Evolutionary conservation across 1,284 basidiomycete species (phyloP).

Genomic region (Somion occarium): DNA sequence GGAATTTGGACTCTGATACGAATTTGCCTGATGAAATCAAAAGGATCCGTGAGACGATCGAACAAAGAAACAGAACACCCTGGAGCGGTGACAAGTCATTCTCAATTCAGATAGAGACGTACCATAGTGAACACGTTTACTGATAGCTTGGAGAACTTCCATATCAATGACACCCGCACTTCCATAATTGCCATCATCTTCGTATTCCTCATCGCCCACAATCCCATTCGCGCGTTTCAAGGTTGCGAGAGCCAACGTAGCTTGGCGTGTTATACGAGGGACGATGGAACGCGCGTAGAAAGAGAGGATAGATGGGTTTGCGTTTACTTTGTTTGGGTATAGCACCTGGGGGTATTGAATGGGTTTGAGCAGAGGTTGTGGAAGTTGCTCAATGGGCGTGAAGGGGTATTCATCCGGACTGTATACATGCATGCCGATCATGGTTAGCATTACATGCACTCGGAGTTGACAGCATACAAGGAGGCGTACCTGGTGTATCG

Average conservation of each 20-base stretch:
- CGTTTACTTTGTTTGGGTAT: conserved; percentile 82
- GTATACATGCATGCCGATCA: no score
- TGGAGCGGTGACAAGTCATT: background rate
- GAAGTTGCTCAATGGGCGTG: conserved; percentile 68
- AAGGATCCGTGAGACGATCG: no score
- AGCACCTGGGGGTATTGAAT: conserved; percentile 78
- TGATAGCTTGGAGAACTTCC: conserved; percentile 91
- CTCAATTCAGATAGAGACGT: conserved; percentile 20
- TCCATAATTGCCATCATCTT: conserved; percentile 97
- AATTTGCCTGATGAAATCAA: conserved; percentile 76
- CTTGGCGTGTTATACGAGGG: conserved; percentile 73
- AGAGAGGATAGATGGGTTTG: conserved; percentile 81
- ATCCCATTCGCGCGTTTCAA: conserved; percentile 65
- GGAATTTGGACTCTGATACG: conserved; percentile 96
- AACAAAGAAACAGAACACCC: no score
- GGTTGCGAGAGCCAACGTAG: conserved; percentile 57
- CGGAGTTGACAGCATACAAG: background rate
- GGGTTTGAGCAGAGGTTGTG: conserved; percentile 77
- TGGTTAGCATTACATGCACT: conserved; percentile 7
- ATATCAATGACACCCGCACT: conserved; percentile 92
- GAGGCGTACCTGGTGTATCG: conserved; percentile 78
- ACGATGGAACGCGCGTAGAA: conserved; percentile 86
- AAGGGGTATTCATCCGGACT: conserved; percentile 99
- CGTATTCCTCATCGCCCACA: conserved; percentile 57
- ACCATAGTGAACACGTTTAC: conserved; percentile 97